Evolutionary conservation across 805 yeast genomes (phyloP), one percentile per base, ranked within the genome.

Genomic region (Ogataea polymorpha): DNA sequence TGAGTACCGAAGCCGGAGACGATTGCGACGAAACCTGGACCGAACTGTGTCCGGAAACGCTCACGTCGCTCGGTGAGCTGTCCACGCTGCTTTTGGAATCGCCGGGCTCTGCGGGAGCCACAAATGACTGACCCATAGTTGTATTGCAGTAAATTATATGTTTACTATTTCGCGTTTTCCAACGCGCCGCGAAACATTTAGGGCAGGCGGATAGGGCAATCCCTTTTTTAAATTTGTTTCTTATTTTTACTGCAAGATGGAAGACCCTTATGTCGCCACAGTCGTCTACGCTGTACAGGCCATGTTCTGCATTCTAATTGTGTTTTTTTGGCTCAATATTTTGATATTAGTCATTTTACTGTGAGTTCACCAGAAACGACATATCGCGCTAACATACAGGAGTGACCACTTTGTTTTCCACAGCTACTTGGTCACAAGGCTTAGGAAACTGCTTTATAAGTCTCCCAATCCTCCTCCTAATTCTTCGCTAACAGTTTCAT

Each of bases 401-500:
- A 15, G 45, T 23, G 50, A 46, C 28, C 50, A 48, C 30, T 45
- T 48, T 21, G 43, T 41, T 6, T 33, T 46, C 30, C 28, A 39
- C 11, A 24, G 50, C 38, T 39, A 37, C 26, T 10, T 39, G 21
- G 29, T 48, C n/a, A 16, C 17, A 9, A 24, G 33, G 18, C 16
- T 38, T 4, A 29, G 49, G 12, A 30, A 10, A 3, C 12, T 35
- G 12, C 39, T 47, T 20, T 39, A 42, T 24, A 27, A 39, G 18
- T 12, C 40, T 3, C 36, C 39, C 9, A 20, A 14, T 5, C 31
- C 40, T 12, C 34, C 37, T 3, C 42, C 42, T 4, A 35, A 35
- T 20, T 30, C 39, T 6, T 42, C 49, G 49, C 49, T 39, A 35
- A 41, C 42, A 34, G 34, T 41, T 42, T 42, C 49, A 32, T 39